phyloP scores from a whole-genome alignment of 345 rosid genomes.

The Euphorbia peplus region DNA sequence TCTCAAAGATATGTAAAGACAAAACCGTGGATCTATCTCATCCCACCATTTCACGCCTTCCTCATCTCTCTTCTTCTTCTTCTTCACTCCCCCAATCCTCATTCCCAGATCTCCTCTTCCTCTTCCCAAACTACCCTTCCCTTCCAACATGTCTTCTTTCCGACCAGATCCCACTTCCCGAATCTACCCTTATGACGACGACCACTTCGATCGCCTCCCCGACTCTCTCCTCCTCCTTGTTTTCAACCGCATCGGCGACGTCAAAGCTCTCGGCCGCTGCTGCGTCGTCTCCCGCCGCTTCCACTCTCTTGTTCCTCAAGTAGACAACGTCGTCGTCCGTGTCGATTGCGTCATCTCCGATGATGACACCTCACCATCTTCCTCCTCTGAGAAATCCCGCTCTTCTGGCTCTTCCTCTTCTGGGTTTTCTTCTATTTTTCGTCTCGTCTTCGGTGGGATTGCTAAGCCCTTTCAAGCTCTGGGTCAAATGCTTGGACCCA shows the following conservation, averaged over 20 bases:
- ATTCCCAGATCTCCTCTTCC: too few species aligned
- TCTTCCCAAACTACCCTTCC: neutral
- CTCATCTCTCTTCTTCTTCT: neutral
- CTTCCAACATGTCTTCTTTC: neutral
- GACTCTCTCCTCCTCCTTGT: conserved; percentile 71
- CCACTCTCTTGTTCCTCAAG: conserved; percentile 70
- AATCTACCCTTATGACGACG: conserved; percentile 48
- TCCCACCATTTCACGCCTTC: conserved; percentile 17
- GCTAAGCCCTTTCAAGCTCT: conserved; percentile 79
- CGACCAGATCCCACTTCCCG: conserved; percentile 55
- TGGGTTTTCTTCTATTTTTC: conserved; percentile 45
- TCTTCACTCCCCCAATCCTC: too few species aligned
- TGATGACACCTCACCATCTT: conserved; percentile 47
- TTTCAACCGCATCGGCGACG: conserved; percentile 86
- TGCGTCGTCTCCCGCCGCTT: conserved; percentile 76
- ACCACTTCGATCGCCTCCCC: conserved; percentile 87
- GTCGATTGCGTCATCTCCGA: conserved; percentile 95
- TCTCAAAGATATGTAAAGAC: conserved; percentile 18
- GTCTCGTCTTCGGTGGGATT: conserved; percentile 59
- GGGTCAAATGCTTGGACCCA: conserved; percentile 60
- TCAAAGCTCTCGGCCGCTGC: conserved; percentile 91
- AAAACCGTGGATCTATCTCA: conserved; percentile 39
- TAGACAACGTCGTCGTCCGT: conserved; percentile 78
- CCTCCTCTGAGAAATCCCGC: conserved; percentile 54
- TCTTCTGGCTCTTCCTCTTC: conserved; percentile 22